phyloP scores from a whole-genome alignment of 352 stramenopile genomes.

The Phytophthora colocasiae region DNA sequence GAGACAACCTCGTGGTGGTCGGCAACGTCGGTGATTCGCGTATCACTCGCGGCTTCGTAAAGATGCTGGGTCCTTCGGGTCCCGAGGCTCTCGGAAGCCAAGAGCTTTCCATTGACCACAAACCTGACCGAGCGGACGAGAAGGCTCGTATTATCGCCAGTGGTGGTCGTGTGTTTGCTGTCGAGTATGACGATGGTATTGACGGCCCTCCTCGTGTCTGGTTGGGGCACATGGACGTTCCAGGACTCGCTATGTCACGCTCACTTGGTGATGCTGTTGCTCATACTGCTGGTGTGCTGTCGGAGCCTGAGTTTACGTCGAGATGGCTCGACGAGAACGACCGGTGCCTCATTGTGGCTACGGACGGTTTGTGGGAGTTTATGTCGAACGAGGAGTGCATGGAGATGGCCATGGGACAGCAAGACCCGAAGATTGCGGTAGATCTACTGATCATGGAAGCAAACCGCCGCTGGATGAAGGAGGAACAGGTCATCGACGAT shows the following conservation, averaged over 20 bases:
- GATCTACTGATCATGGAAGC: constrained; percentile 96
- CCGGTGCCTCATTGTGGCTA: constrained; percentile 96
- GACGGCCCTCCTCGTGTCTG: constrained; percentile 98
- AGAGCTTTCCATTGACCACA: constrained; percentile 98
- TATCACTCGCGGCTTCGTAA: constrained; percentile 89
- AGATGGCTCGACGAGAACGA: constrained; percentile 85
- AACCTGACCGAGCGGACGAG: constrained; percentile 95
- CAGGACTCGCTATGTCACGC: constrained; percentile 97
- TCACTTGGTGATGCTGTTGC: constrained; percentile 97
- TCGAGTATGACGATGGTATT: constrained; percentile 99
- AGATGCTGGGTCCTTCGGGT: constrained; percentile 27
- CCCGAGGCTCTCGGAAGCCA: constrained; percentile 51
- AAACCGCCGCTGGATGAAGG: constrained; percentile 97
- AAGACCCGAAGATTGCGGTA: constrained; percentile 86
- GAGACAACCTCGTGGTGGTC: constrained; percentile 89
- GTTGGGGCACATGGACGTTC: constrained; percentile 98
- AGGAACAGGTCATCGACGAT: constrained; percentile 99
- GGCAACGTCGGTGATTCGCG: constrained; percentile 98
- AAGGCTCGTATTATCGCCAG: constrained; percentile 95
- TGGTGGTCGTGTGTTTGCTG: constrained; percentile 97
- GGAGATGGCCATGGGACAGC: constrained; percentile 78
- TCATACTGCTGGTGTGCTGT: constrained; percentile 95
- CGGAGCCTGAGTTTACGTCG: constrained; percentile 95
- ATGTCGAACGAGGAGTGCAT: constrained; percentile 97
- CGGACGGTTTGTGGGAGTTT: constrained; percentile 99